Evolutionary conservation across 148 eudicot genomes (phyloP).

Genomic region (Rhododendron simsii): DNA sequence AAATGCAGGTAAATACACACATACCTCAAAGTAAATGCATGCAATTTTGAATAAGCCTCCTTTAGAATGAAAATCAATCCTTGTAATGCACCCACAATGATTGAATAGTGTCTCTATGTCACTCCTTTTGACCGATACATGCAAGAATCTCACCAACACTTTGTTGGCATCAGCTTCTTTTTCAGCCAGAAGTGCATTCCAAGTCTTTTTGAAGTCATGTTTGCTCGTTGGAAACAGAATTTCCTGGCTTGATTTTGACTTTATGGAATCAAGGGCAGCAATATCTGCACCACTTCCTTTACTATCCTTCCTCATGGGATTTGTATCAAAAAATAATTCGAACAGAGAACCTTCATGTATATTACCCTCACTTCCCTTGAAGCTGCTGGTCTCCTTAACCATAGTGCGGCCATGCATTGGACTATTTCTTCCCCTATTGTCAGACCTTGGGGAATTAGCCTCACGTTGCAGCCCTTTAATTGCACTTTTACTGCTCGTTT

Average conservation of each 20-base stretch:
- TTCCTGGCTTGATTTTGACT: not conserved
- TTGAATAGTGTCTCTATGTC: not conserved
- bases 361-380: not conserved
- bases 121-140: not conserved
- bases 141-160: constrained; percentile 21
- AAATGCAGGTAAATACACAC: not conserved
- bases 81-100: constrained; percentile 16
- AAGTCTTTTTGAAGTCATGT: not conserved
- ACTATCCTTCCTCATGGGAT: not conserved
- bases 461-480: not conserved
- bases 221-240: not conserved
- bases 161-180: constrained; percentile 13
- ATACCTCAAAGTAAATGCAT: constrained; percentile 20
- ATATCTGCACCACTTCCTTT: not conserved
- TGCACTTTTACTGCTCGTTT: not conserved
- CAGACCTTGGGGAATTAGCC: not conserved
- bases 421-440: not conserved
- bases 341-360: not conserved
- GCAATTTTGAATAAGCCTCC: constrained; percentile 10
- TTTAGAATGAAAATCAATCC: constrained; percentile 8
- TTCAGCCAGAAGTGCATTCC: not conserved
- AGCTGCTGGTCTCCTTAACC: not conserved
- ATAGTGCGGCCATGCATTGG: not conserved
- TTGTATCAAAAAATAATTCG: not conserved
- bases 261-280: not conserved